Conservation (phyloP, 2,329 filamentous ascomycete genomes). For the Cladosporium halotolerans region DNA sequence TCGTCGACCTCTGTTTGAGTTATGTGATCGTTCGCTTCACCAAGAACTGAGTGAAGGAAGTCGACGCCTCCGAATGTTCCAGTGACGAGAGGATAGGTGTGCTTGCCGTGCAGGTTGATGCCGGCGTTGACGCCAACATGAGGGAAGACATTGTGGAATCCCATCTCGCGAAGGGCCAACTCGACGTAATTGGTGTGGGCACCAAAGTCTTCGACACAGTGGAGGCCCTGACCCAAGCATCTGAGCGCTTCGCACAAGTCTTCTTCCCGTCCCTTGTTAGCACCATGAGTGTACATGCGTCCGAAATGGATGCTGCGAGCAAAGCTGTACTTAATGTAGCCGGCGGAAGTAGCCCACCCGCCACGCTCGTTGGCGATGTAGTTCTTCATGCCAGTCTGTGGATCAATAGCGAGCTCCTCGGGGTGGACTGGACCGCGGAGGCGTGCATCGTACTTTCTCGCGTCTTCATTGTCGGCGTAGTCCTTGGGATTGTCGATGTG, state of each 20-base stretch:
- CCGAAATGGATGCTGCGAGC: constrained; percentile 44
- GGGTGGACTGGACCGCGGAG: constrained; percentile 68
- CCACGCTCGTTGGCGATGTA: constrained; percentile 92
- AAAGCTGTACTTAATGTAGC: constrained; percentile 48
- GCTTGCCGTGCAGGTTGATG: constrained; percentile 42
- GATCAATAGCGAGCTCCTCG: constrained; percentile 41
- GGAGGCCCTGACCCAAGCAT: constrained; percentile 47
- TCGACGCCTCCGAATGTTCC: constrained; percentile 48
- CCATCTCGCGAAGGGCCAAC: constrained; percentile 46
- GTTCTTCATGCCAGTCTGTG: constrained; percentile 88
- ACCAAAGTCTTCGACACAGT: constrained; percentile 50
- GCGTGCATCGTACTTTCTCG: constrained; percentile 71
- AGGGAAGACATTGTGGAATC: constrained; percentile 46
- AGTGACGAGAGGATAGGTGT: constrained; percentile 47
- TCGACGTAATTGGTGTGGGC: constrained; percentile 52
- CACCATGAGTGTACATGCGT: constrained; percentile 40
- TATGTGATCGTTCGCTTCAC: constrained; percentile 45
- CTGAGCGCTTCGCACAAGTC: constrained; percentile 45
- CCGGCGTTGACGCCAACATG: constrained; percentile 44
- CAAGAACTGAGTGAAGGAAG: constrained; percentile 46
- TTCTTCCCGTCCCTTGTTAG: constrained; percentile 37
- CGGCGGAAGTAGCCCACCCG: constrained; percentile 82
- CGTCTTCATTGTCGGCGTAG: constrained; percentile 82
- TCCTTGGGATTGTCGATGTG: constrained; percentile 48
- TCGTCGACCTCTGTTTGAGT: constrained; percentile 45